These are phyloP conservation scores for Aspergillus luchuensis DNA, from an alignment of 2,329 filamentous ascomycete genomes.

Conservation along the genomic window DNA sequence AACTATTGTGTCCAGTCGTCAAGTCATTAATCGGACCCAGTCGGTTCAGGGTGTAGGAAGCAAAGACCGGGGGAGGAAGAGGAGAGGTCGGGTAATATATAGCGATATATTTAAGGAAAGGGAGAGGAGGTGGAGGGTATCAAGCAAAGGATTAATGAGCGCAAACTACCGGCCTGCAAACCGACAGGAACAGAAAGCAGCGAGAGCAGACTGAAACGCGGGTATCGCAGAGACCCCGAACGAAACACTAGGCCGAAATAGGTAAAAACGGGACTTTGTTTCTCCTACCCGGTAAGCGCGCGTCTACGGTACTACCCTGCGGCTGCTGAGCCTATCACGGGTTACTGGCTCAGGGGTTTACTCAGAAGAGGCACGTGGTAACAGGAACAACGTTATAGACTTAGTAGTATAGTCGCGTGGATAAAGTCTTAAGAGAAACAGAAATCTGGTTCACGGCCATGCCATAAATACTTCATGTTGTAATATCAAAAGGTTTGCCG, in stretches of 20 bases:
- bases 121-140: constrained; percentile 19
- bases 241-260: constrained; percentile 35
- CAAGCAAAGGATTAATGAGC: constrained; percentile 27
- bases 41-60: constrained; percentile 7
- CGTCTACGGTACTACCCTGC: constrained; percentile 11
- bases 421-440: not conserved
- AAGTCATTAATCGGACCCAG: constrained; percentile 33
- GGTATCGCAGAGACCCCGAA: constrained; percentile 45
- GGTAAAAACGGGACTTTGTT: constrained; percentile 33
- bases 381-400: constrained; percentile 1
- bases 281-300: constrained; percentile 30
- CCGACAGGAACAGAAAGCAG: constrained; percentile 31
- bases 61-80: constrained; percentile 19
- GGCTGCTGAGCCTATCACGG: constrained; percentile 1
- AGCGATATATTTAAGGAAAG: not conserved
- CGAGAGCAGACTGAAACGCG: constrained; percentile 31
- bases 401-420: no score
- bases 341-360: not conserved
- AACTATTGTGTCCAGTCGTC: constrained; percentile 25
- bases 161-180: constrained; percentile 34
- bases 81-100: constrained; percentile 14
- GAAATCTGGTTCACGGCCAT: constrained; percentile 27
- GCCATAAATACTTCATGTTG: constrained; percentile 36
- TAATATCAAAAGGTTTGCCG: constrained; percentile 36
- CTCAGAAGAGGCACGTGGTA: constrained; percentile 9